Base-by-base conservation (phyloP, 2,329 filamentous ascomycete species). In the Trichophyton equinum region DNA sequence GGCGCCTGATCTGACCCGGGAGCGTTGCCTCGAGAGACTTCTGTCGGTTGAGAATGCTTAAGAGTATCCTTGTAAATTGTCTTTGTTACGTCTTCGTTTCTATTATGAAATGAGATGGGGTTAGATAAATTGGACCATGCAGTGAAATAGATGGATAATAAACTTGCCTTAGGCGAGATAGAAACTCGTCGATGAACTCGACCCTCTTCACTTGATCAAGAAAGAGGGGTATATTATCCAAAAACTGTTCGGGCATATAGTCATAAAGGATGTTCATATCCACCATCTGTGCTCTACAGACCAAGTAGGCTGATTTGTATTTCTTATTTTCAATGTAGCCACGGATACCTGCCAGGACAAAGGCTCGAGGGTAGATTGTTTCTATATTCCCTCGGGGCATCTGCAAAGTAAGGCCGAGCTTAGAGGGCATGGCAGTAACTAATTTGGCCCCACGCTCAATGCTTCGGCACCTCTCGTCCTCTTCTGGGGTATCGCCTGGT, bases 241-340 rank as follows among this genome's bases (percentile, higher is more conserved):
- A 80, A 70, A 99, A 96, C 66, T 95, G 88, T 42, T 85, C 80
- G 0, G 92, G 90, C n/a, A 85, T 85, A 74, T 97, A 89, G 69
- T 99, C 94, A 69, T 95, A 92, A 1, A 99, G 78, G 63, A 99
- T 92, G 69, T 99, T 99, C 87, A 97, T 91, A 69, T 99, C 94
- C 0, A 99, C 94, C 66, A 95, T 84, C 71, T 99, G 95, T 22
- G 86, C 92, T 58, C 94, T 85, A 71, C 94, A 97, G 64, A 90
- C 86, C 22, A 88, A 78, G 71, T 96, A 99, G 0, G 94, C 94
- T 58, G 83, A 84, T 57, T 82, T 83, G 69, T 96, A 99, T 67
- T 94, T 84, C 71, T 88, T 88, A 36, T 82, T 78, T 60, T 91
- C 87, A 58, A 99, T 89, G 58, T 88, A 84, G 57, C 83, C 82